Percentiles rank a stretch among this genome's conserved stretches.
phyloP scores from a whole-genome alignment of 345 rosid species.

The Sisymbrium altissimum region DNA sequence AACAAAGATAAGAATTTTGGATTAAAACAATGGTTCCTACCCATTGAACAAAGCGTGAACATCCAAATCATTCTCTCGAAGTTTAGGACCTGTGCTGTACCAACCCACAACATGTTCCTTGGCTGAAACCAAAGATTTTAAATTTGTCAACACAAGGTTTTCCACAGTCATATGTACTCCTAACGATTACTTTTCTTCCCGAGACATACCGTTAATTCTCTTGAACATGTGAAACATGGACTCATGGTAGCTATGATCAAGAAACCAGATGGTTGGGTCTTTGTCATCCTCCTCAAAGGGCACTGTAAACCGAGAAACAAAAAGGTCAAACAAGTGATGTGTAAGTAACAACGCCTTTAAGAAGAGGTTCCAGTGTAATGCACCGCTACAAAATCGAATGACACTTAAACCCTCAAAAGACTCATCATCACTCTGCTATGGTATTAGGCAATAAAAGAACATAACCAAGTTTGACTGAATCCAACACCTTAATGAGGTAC shows the following conservation, averaged over 20 bases:
- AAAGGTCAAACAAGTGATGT: not conserved
- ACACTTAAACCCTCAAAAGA: not conserved
- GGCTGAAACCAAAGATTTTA: slow-evolving; percentile 43
- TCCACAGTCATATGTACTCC: not conserved
- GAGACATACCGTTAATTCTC: slow-evolving; percentile 66
- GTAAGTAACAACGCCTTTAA: not conserved
- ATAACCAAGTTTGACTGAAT: not conserved
- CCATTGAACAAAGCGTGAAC: slow-evolving; percentile 68
- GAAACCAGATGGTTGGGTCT: slow-evolving; percentile 89
- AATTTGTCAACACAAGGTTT: not conserved
- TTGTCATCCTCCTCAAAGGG: slow-evolving; percentile 98
- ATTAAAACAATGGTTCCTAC: slow-evolving; percentile 35
- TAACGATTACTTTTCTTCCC: not conserved
- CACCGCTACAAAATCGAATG: not conserved
- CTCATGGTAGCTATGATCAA: slow-evolving; percentile 97
- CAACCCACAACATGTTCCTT: slow-evolving; percentile 98
- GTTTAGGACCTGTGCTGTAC: slow-evolving; percentile 94
- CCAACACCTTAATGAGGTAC: not conserved
- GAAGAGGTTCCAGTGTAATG: not conserved
- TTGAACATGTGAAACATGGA: slow-evolving; percentile 96
- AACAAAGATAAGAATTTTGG: not conserved
- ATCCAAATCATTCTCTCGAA: slow-evolving; percentile 83
- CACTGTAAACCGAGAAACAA: slow-evolving; percentile 42
- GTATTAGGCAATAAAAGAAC: not conserved
- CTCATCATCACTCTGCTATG: too few relatives aligned